Evolutionary conservation across 192 early-diverging fungal genomes (phyloP), one percentile per base, ranked within the genome.

Genomic region (Chytriomyces confervae): DNA sequence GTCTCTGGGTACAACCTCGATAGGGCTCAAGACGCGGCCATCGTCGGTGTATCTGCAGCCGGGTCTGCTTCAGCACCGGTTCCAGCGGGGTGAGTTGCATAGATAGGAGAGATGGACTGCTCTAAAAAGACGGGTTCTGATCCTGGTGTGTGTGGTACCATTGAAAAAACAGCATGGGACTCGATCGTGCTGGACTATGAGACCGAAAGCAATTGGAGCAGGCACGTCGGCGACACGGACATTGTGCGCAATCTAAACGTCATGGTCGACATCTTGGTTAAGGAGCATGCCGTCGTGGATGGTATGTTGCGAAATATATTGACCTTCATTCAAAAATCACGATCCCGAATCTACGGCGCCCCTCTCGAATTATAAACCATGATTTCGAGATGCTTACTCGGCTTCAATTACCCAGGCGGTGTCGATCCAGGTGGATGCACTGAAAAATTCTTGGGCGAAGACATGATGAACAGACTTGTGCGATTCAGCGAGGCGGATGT

Each of bases 211-310:
- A 81, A 82, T 69, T 72, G 64, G 79, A 79, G 77, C 13, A 24
- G 76, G 45, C 29, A 84, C 46, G 90, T 95, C 11, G 83, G 86
- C 20, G 90, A 92, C 61, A 97, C 94, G 16, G 91, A 92, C 63
- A 93, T 97, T 83, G 91, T 92, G 47, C 62, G 65, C 20, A 86
- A 91, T 48, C 86, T 97, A 64, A 88, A 91, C 69, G 83, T 86
- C 47, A 96, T 97, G 92, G 91, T 95, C 6, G 94, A 95, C 80
- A 83, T 96, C 66, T 85, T 97, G 16, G 92, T 95, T 7, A 94
- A 95, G 81, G 96, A 97, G 86, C 92, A 94, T 67, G 85, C 93
- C 4, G 83, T 90, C 53, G 82, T 89, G 24, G 94, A 94, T 77
- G 91, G 92, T 64, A 87, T 85, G 48, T 80, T 83, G 3, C 85